These are phyloP conservation scores for Neurospora sp. DNA, from an alignment of 495 filamentous ascomycete species.

Conservation along the genomic window DNA sequence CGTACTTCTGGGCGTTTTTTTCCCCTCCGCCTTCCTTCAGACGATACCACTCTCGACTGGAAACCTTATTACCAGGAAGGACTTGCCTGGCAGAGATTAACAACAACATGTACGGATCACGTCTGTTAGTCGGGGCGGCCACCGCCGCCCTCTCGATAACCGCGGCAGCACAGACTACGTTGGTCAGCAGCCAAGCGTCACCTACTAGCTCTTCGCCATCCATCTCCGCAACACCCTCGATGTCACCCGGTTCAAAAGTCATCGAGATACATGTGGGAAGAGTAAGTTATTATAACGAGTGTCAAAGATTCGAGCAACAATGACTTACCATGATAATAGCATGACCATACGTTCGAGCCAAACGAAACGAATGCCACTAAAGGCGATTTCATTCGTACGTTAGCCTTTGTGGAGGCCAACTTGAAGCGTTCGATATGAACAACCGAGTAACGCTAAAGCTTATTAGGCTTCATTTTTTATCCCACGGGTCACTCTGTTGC, in stretches of 20 bases:
- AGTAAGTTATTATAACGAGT: slow-evolving; percentile 10
- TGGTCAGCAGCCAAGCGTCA: neutral
- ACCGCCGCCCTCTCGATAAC: slow-evolving; percentile 3
- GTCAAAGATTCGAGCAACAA: neutral
- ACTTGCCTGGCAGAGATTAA: neutral
- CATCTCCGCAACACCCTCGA: slow-evolving; percentile 5
- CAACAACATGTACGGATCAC: slow-evolving; percentile 5
- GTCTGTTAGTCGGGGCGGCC: neutral
- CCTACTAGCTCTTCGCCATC: neutral
- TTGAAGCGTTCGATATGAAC: neutral
- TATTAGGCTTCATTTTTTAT: neutral
- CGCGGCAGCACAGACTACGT: slow-evolving; percentile 3
- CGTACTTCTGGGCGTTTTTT: neutral
- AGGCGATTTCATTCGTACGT: neutral
- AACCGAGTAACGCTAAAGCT: neutral
- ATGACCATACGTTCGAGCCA: neutral
- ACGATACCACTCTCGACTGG: neutral
- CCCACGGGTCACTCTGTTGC: neutral
- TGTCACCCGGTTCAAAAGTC: slow-evolving; percentile 7
- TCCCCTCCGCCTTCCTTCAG: neutral
- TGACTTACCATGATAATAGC: neutral
- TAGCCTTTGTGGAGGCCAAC: neutral
- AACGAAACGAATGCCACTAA: neutral
- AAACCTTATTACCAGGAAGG: neutral
- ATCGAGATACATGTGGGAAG: slow-evolving; percentile 21